phyloP scores from a whole-genome alignment of 257 asterid species.

The Solanum chiquidenum region DNA sequence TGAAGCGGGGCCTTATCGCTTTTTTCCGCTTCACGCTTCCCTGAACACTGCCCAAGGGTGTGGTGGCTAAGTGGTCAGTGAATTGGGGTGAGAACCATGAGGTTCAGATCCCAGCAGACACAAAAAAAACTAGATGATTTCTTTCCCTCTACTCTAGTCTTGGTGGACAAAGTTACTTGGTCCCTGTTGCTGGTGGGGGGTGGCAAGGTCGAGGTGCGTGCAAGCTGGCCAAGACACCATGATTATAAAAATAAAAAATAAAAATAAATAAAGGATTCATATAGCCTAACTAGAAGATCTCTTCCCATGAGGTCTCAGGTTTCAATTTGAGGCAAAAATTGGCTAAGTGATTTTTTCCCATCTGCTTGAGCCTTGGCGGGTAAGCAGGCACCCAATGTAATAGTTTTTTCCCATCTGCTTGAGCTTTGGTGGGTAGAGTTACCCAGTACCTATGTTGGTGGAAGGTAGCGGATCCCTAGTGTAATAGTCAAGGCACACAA shows the following conservation, averaged over 20 bases:
- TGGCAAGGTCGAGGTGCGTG: background rate
- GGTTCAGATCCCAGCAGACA: background rate
- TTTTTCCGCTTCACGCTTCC: too few species aligned
- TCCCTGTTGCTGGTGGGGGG: background rate
- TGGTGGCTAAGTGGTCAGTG: background rate
- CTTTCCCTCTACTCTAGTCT: background rate
- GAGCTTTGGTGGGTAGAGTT: background rate
- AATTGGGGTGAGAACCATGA: background rate
- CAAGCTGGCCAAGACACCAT: background rate
- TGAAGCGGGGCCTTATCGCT: too few species aligned
- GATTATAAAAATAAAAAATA: background rate
- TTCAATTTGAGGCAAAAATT: background rate
- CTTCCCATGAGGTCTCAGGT: background rate
- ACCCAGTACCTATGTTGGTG: background rate
- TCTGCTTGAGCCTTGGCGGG: background rate
- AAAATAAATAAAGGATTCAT: background rate
- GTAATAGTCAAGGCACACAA: background rate
- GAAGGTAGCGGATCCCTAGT: background rate
- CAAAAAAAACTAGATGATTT: background rate
- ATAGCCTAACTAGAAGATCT: background rate
- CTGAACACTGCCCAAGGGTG: background rate
- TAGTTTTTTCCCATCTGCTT: background rate
- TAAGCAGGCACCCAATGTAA: background rate
- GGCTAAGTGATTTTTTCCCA: background rate
- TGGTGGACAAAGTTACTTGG: background rate